These are phyloP conservation scores for Kuraishia ogatae DNA, from an alignment of 805 yeast genomes.

Conservation along the genomic window DNA sequence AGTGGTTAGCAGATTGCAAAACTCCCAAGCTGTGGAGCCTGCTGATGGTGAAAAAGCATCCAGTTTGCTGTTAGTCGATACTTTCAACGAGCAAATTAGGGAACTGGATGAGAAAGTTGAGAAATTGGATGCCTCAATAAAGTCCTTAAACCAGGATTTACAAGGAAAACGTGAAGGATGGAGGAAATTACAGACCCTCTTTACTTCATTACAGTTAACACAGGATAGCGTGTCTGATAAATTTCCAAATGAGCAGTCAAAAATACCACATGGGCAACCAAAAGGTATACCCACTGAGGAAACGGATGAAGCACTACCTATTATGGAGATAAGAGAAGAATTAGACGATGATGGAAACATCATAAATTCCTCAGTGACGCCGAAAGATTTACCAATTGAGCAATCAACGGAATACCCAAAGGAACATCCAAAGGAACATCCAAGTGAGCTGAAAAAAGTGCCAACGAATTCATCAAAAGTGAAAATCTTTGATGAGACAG, in stretches of 20 bases:
- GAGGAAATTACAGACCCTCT: conserved; percentile 17
- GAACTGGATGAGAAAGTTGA: neutral
- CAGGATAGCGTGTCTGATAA: conserved; percentile 15
- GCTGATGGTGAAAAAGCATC: neutral
- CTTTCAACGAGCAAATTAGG: neutral
- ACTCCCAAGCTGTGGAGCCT: neutral
- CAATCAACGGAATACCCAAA: neutral
- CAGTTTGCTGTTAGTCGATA: neutral
- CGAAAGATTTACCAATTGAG: conserved; percentile 7
- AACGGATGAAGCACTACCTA: conserved; percentile 43
- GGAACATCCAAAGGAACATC: too few species aligned
- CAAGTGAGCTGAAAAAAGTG: too few species aligned
- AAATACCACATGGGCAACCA: conserved; percentile 10
- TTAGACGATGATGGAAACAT: conserved; percentile 80
- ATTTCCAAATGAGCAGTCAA: conserved; percentile 20
- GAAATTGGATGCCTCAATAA: conserved; percentile 14
- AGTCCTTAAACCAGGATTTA: conserved; percentile 26
- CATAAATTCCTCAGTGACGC: conserved; percentile 33
- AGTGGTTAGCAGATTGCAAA: neutral
- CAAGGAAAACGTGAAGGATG: conserved; percentile 22
- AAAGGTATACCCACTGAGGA: conserved; percentile 4
- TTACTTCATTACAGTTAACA: conserved; percentile 10
- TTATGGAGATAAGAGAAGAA: conserved; percentile 79
- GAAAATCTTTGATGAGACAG: neutral
- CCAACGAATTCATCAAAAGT: neutral